These are phyloP conservation scores for Phytophthora vignae DNA, from an alignment of 352 stramenopile genomes.

Conservation along the genomic window DNA sequence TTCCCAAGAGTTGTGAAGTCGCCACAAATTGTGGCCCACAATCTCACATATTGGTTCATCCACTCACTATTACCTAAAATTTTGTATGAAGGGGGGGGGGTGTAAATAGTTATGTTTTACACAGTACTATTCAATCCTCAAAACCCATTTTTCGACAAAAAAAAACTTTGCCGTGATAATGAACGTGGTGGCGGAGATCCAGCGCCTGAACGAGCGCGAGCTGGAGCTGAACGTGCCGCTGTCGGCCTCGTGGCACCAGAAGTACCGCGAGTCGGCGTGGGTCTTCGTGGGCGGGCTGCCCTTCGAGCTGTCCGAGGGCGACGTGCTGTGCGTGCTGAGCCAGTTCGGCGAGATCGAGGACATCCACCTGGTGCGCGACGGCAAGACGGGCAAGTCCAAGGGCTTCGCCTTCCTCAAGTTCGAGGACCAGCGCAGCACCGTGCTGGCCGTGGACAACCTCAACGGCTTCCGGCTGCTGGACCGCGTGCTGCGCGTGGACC, in stretches of 20 bases:
- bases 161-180: slow-evolving; percentile 29
- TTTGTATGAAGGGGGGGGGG: too few species aligned
- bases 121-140: too few species aligned
- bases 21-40: too few species aligned
- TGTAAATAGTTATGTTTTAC: too few species aligned
- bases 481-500: slow-evolving; percentile 95
- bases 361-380: slow-evolving; percentile 97
- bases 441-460: slow-evolving; percentile 98
- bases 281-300: slow-evolving; percentile 95
- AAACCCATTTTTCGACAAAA: too few species aligned
- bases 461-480: slow-evolving; percentile 93
- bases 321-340: slow-evolving; percentile 94
- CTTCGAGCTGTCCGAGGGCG: slow-evolving; percentile 95
- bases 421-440: slow-evolving; percentile 95
- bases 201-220: slow-evolving; percentile 86
- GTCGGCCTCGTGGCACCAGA: slow-evolving; percentile 82
- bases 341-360: slow-evolving; percentile 94
- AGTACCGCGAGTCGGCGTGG: slow-evolving; percentile 96
- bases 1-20: too few species aligned
- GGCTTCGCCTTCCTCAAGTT: slow-evolving; percentile 98
- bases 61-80: too few species aligned
- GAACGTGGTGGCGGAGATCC: slow-evolving; percentile 87
- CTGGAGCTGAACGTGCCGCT: slow-evolving; percentile 75
- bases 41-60: too few species aligned
- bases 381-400: slow-evolving; percentile 95